Conservation (phyloP, 1,284 basidiomycete genomes). For the Microbotryum violaceum region DNA sequence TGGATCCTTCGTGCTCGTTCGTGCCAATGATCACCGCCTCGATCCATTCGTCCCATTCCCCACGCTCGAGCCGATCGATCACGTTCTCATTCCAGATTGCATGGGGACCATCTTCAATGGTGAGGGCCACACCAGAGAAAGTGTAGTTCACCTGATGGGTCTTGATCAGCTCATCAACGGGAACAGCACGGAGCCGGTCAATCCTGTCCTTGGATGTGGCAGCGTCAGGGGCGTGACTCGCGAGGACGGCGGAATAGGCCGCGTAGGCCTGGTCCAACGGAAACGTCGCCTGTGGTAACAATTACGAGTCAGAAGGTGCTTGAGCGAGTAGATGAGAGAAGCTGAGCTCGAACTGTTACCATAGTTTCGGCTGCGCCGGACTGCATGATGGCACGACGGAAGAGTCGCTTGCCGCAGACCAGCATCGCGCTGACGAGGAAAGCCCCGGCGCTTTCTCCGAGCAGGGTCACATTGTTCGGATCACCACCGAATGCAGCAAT, state of each 20-base stretch:
- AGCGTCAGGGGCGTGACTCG: background rate
- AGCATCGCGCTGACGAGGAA: conserved; percentile 25
- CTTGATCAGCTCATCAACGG: conserved; percentile 3
- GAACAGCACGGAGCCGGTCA: conserved; percentile 8
- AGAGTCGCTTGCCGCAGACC: conserved; percentile 18
- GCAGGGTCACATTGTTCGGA: conserved; percentile 13
- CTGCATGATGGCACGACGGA: conserved; percentile 24
- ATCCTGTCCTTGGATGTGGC: conserved; percentile 4
- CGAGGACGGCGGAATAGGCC: conserved; percentile 13
- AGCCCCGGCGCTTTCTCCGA: conserved; percentile 26
- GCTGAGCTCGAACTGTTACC: conserved; percentile 2
- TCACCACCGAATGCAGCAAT: conserved; percentile 23
- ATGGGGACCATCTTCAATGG: conserved; percentile 14
- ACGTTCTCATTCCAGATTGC: conserved; percentile 15
- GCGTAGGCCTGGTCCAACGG: conserved; percentile 15
- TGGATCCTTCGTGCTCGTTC: conserved; percentile 22
- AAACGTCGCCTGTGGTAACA: background rate
- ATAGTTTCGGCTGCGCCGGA: conserved; percentile 23
- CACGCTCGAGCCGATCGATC: conserved; percentile 4
- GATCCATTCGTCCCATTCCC: conserved; percentile 25
- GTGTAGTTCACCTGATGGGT: conserved; percentile 11
- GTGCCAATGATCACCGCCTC: conserved; percentile 16
- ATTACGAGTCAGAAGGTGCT: no score
- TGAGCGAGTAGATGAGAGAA: no score
- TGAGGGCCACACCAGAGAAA: conserved; percentile 9